Evolutionary conservation across 768 basidiomycete species (phyloP).

Genomic region (Coprinopsis marcescibilis): DNA sequence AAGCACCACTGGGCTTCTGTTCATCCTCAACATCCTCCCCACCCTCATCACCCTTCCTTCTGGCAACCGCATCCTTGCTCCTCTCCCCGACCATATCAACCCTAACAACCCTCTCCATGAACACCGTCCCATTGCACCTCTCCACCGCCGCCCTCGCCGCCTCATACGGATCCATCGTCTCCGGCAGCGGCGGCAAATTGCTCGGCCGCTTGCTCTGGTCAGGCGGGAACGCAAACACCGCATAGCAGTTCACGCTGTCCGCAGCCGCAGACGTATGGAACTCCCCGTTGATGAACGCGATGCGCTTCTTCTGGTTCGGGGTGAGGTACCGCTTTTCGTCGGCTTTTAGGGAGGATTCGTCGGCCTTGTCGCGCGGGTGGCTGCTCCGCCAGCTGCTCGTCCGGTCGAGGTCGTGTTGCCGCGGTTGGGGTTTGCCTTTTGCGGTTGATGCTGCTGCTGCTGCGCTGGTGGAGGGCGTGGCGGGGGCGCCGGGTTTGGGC

Average conservation of each 20-base stretch:
- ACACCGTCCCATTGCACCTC: constrained; percentile 61
- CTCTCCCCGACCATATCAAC: constrained; percentile 59
- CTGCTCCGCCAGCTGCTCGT: constrained; percentile 53
- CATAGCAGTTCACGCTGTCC: constrained; percentile 77
- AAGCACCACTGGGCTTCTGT: constrained; percentile 9
- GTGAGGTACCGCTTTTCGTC: constrained; percentile 68
- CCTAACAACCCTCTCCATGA: constrained; percentile 73
- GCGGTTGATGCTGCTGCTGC: constrained; percentile 17
- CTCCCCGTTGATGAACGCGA: constrained; percentile 91
- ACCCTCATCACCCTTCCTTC: constrained; percentile 10
- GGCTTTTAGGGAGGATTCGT: constrained; percentile 35
- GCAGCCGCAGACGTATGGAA: constrained; percentile 74
- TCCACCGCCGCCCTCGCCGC: constrained; percentile 57
- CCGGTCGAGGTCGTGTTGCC: constrained; percentile 53
- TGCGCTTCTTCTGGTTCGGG: constrained; percentile 82
- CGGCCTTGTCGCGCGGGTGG: constrained; percentile 25
- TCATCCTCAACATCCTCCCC: constrained; percentile 15
- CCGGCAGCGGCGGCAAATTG: constrained; percentile 46
- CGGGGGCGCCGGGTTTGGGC: background rate
- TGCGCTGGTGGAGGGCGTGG: background rate
- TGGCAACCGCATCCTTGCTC: constrained; percentile 8
- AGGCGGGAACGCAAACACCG: constrained; percentile 77
- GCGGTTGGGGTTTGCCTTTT: constrained; percentile 23
- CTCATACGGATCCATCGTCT: constrained; percentile 60
- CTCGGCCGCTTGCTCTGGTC: constrained; percentile 34